Evolutionary conservation across 1,284 basidiomycete species (phyloP).

Genomic region (Takashimella koratensis): DNA sequence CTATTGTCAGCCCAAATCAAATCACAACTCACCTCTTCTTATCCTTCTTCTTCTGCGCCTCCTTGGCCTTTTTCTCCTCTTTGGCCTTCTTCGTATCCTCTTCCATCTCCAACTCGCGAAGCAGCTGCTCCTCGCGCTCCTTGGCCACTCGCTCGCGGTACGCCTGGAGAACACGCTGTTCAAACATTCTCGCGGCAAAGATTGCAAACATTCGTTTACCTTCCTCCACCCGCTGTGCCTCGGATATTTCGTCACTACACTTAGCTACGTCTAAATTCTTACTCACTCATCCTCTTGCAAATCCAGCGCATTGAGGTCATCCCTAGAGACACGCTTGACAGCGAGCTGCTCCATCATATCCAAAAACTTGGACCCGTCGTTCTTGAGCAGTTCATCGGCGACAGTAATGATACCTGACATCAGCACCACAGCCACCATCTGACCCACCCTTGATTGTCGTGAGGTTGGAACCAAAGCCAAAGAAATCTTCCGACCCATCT

Average conservation of each 20-base stretch:
- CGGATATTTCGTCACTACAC: constrained; percentile 43
- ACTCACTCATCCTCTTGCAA: constrained; percentile 60
- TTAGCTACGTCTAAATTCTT: constrained; percentile 53
- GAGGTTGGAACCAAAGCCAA: constrained; percentile 71
- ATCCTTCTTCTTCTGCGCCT: constrained; percentile 95
- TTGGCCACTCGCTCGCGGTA: constrained; percentile 90
- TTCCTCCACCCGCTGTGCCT: constrained; percentile 90
- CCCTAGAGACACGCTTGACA: constrained; percentile 85
- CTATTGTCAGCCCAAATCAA: constrained; percentile 51
- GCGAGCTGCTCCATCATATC: constrained; percentile 99
- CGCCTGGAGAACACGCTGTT: constrained; percentile 90
- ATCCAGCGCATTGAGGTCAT: constrained; percentile 67
- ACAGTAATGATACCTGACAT: constrained; percentile 83
- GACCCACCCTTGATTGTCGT: constrained; percentile 78
- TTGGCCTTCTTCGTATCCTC: constrained; percentile 72
- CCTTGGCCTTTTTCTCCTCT: constrained; percentile 90
- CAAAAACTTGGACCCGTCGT: constrained; percentile 96
- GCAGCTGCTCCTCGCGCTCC: constrained; percentile 78
- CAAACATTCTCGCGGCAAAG: constrained; percentile 99
- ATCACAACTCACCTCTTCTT: constrained; percentile 44
- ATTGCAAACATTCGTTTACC: constrained; percentile 99
- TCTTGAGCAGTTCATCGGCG: constrained; percentile 95
- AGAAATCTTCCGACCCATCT: constrained; percentile 60
- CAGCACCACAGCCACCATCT: constrained; percentile 39
- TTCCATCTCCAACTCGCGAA: constrained; percentile 87